Evolutionary conservation across 179 eudicot genomes (phyloP), one percentile per base, ranked within the genome.

Genomic region (Corrigiola litoralis): DNA sequence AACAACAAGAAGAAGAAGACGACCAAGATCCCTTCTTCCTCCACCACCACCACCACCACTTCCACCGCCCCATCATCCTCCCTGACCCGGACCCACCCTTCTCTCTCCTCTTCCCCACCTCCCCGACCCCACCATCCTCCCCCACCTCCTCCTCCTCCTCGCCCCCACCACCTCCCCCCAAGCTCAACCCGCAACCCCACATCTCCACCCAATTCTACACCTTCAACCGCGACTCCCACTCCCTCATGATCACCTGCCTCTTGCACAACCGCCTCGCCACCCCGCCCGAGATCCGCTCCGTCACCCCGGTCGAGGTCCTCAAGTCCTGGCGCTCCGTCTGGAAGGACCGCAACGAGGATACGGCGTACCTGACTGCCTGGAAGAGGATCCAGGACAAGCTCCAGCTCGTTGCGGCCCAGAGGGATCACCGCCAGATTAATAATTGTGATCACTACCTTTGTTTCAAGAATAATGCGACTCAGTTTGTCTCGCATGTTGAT

Each of bases 271-370:
- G 98, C 0, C 54, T 77, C 3, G 96, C 98, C 3, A 62, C 80
- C 0, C 81, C 96, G 17, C 78, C 46, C 7, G 95, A 92, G 84
- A 92, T 92, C 80, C 79, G 87, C 0, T 58, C 74, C 1, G 96
- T 79, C 2, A 90, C 92, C 0, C 80, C 92, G 8, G 54, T 66
- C 3, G 56, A 78, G 0, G 97, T 92, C 23, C 82, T 92, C 7
- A 57, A 79, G 3, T 85, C 89, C 25, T 92, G 98, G 98, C 77
- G 95, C 6, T 73, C 84, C 10, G 98, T 92, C 3, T 92, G 98
- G 98, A 90, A 86, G 72, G 98, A 92, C 69, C 87, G 98, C 14
- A 92, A 90, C 63, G 90, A 87, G 67, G 98, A 90, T 23, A 92
- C 98, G 0, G 98, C 97, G 1, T 92, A 85, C 44, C 41, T 82